These are phyloP conservation scores for Ecytonucleospora hepatopenaei DNA, from an alignment of 371 early-diverging fungal species.

Conservation along the genomic window DNA sequence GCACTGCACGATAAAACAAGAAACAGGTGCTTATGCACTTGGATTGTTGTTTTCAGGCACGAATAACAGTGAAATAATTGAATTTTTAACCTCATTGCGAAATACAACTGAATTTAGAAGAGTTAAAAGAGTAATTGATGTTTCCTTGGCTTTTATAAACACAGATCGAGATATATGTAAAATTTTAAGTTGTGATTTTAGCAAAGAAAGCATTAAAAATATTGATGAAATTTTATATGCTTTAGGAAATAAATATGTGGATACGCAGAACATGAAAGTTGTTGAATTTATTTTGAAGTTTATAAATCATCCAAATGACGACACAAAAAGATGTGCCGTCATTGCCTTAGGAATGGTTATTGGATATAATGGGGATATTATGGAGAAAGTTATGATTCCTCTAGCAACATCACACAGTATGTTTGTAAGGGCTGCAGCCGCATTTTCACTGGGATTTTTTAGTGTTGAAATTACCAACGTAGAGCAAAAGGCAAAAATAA, in stretches of 20 bases:
- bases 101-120: conserved; percentile 79
- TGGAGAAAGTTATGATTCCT: conserved; percentile 83
- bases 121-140: conserved; percentile 71
- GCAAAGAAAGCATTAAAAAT: conserved; percentile 58
- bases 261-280: conserved; percentile 81
- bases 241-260: conserved; percentile 83
- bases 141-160: conserved; percentile 58
- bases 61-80: conserved; percentile 65
- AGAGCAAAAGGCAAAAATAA: conserved; percentile 60
- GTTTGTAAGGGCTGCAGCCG: conserved; percentile 87
- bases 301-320: conserved; percentile 88
- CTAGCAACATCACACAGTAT: conserved; percentile 90
- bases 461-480: conserved; percentile 80
- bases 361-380: conserved; percentile 72
- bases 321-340: conserved; percentile 89
- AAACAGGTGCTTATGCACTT: conserved; percentile 88
- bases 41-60: conserved; percentile 88
- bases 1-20: conserved; percentile 77
- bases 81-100: conserved; percentile 80
- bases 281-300: conserved; percentile 74
- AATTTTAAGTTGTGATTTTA: neutral
- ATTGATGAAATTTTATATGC: neutral
- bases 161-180: neutral
- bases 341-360: conserved; percentile 86
- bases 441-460: conserved; percentile 86